Conservation (phyloP, 1,284 basidiomycete species). For the Tylopilus orsonianus region DNA sequence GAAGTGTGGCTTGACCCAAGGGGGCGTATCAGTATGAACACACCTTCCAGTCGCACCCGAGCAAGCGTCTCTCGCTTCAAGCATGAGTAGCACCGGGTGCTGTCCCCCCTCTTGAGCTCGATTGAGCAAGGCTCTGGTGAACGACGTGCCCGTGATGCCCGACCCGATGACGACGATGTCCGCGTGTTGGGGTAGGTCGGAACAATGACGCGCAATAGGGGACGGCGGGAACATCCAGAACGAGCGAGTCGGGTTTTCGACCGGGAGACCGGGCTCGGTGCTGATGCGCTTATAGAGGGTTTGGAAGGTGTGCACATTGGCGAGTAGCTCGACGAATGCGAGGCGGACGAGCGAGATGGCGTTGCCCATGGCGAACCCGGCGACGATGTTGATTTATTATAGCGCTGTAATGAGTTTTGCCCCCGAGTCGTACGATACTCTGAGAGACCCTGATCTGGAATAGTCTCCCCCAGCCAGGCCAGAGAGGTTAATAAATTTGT, state of each 20-base stretch:
- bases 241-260: slow-evolving; percentile 48
- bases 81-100: slow-evolving; percentile 51
- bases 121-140: slow-evolving; percentile 55
- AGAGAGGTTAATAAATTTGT: no score
- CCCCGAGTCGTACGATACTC: no score
- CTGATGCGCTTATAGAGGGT: slow-evolving; percentile 39
- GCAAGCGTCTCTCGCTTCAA: slow-evolving; percentile 68
- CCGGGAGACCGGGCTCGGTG: slow-evolving; percentile 58
- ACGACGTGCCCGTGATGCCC: slow-evolving; percentile 65
- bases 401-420: no score
- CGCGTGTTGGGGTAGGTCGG: slow-evolving; percentile 47
- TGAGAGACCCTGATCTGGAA: no score
- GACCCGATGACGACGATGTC: slow-evolving; percentile 71
- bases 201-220: slow-evolving; percentile 44
- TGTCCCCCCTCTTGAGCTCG: slow-evolving; percentile 25
- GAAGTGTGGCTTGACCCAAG: background rate
- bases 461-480: no score
- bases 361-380: slow-evolving; percentile 25
- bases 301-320: slow-evolving; percentile 28
- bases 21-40: no score
- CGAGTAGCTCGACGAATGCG: slow-evolving; percentile 30
- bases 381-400: no score
- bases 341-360: slow-evolving; percentile 31
- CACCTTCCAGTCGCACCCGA: slow-evolving; percentile 71
- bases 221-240: slow-evolving; percentile 63